A percentile compares a stretch with the other conserved stretches of the same genome.
These are phyloP conservation scores for Cardiospermum halicacabum DNA, from an alignment of 345 rosid species.

Conservation along the genomic window DNA sequence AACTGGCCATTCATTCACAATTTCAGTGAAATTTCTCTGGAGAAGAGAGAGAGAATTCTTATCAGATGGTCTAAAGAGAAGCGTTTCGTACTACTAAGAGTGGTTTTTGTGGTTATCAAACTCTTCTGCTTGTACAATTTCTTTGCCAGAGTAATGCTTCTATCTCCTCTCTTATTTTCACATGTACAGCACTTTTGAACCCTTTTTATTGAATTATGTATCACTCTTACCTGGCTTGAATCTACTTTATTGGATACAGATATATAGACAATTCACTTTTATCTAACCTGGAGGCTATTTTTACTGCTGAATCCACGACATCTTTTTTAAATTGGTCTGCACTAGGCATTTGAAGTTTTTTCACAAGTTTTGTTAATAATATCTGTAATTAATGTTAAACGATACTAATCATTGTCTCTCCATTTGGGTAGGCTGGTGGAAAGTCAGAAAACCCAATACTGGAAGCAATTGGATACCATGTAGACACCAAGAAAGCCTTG, in stretches of 20 bases:
- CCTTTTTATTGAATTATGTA: too few relatives aligned
- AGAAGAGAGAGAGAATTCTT: conserved; percentile 54
- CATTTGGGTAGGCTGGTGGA: conserved; percentile 36
- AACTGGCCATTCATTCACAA: conserved; percentile 64
- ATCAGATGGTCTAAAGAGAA: conserved; percentile 49
- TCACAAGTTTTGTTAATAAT: too few relatives aligned
- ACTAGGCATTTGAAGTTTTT: too few relatives aligned
- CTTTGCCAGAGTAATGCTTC: conserved; percentile 49
- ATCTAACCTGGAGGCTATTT: too few relatives aligned
- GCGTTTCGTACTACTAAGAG: conserved; percentile 36
- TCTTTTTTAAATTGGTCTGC: too few relatives aligned
- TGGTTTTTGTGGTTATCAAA: conserved; percentile 48
- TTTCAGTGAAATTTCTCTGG: conserved; percentile 54
- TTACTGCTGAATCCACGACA: too few relatives aligned
- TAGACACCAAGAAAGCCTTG: conserved; percentile 29
- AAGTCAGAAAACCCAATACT: conserved; percentile 44
- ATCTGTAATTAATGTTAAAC: too few relatives aligned
- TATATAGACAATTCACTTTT: too few relatives aligned
- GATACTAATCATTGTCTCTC: not conserved
- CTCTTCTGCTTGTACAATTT: conserved; percentile 40
- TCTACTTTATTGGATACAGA: too few relatives aligned
- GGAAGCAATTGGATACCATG: conserved; percentile 64
- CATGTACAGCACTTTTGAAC: too few relatives aligned
- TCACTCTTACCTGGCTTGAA: too few relatives aligned
- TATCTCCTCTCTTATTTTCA: too few relatives aligned